Evolutionary conservation across 306 rosid genomes (phyloP), one percentile per base, ranked within the genome.

Genomic region (Quercus bicolor): DNA sequence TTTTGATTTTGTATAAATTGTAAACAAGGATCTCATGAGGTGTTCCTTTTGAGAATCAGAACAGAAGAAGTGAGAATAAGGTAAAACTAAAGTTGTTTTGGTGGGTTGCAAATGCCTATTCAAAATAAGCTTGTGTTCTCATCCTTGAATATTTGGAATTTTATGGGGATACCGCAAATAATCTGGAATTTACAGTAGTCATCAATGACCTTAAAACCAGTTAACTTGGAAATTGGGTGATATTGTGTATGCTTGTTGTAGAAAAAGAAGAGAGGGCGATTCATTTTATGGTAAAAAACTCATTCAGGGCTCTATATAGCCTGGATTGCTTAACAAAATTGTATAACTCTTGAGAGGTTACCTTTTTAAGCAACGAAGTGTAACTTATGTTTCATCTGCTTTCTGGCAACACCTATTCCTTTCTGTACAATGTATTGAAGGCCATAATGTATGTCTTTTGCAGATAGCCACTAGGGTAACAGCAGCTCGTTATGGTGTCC

Each of bases 401-500:
- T 12, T n/a, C 24, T 34, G 7, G 72, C 37, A 15, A 57, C 33
- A 65, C 33, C 21, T 3, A 31, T 34, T 75, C 26, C 20, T 70
- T 76, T 74, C 56, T 66, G 20, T 37, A 65, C 68, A 68, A 76
- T 77, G 56, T 55, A 21, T 73, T 66, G 16, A n/a, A 74, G 79
- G 69, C 12, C 69, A 74, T 59, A 59, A 66, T 65, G 29, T 82
- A 6, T 77, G 75, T n/a, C 72, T 75, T 74, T 68, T 83, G 85
- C 86, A 94, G 98, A 79, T 92, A 84, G 85, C 97, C 77, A 92
- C 98, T 5, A 90, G 98, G 86, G 84, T 94, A 54, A 91, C 94
- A 1, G 97, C 97, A n/a, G 97, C 94, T 66, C 89, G 86, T 3
- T 88, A 86, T 61, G 93, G 97, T 76, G 97, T 94, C 59, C 92